phyloP scores from a whole-genome alignment of 2,329 filamentous ascomycete genomes.

The Aspergillus unguis region DNA sequence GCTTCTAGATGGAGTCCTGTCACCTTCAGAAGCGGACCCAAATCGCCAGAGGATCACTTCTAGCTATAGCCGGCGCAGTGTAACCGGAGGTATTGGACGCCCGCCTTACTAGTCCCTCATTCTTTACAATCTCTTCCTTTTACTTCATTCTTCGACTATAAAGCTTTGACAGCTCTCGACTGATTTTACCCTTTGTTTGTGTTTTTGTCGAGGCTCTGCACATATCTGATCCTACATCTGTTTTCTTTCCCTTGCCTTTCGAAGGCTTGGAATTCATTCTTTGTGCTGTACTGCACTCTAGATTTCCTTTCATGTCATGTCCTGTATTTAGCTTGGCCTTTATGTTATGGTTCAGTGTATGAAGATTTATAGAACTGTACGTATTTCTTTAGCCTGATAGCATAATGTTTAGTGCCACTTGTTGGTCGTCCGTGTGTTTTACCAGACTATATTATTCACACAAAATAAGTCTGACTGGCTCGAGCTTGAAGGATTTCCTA shows the following conservation, averaged over 20 bases:
- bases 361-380: constrained; percentile 16
- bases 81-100: constrained; percentile 31
- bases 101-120: constrained; percentile 29
- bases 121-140: constrained; percentile 4
- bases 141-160: background rate
- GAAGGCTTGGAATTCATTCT: constrained; percentile 9
- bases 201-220: constrained; percentile 12
- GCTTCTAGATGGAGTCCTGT: constrained; percentile 37
- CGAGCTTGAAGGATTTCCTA: too few species aligned
- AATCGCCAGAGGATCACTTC: constrained; percentile 16
- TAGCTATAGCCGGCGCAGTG: constrained; percentile 20
- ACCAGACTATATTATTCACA: too few species aligned
- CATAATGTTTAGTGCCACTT: background rate
- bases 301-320: constrained; percentile 12
- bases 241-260: background rate
- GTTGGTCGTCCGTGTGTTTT: background rate
- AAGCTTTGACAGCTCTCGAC: background rate
- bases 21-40: constrained; percentile 21
- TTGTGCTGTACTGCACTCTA: constrained; percentile 12
- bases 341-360: constrained; percentile 2
- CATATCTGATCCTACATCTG: constrained; percentile 7
- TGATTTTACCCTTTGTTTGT: constrained; percentile 6
- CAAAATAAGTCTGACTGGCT: too few species aligned
- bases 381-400: constrained; percentile 5
- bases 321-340: constrained; percentile 1